phyloP scores from a whole-genome alignment of 306 rosid genomes.

The Cicer judaicum region DNA sequence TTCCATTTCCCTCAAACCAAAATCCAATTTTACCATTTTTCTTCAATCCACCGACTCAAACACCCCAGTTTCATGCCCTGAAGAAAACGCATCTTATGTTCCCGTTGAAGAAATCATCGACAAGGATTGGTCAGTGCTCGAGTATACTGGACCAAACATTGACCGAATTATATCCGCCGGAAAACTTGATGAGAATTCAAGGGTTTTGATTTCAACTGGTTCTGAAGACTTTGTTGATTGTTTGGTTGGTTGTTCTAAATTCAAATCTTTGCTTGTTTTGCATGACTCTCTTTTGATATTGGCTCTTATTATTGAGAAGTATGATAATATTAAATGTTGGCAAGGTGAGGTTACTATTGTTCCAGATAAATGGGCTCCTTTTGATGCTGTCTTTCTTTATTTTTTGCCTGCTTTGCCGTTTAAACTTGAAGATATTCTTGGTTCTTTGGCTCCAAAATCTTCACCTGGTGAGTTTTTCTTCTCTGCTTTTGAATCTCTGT shows the following conservation, averaged over 20 bases:
- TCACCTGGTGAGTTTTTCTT: conserved; percentile 58
- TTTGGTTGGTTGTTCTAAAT: conserved; percentile 55
- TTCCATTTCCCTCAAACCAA: conserved; percentile 39
- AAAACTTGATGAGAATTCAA: conserved; percentile 63
- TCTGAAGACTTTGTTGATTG: conserved; percentile 79
- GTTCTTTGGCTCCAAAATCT: conserved; percentile 61
- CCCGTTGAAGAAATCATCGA: conserved; percentile 66
- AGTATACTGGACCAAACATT: conserved; percentile 50
- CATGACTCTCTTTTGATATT: conserved; percentile 79
- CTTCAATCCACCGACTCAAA: conserved; percentile 42
- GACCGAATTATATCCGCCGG: conserved; percentile 67
- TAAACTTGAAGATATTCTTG: conserved; percentile 60
- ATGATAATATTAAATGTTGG: conserved; percentile 88
- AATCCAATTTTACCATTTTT: conserved; percentile 22
- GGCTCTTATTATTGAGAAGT: conserved; percentile 72
- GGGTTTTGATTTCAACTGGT: conserved; percentile 73
- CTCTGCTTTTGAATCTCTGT: neutral
- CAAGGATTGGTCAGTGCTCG: conserved; percentile 86
- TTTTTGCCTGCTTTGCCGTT: conserved; percentile 82
- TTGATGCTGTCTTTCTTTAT: conserved; percentile 81
- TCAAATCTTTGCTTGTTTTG: conserved; percentile 56
- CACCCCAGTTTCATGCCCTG: conserved; percentile 56
- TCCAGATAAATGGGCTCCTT: conserved; percentile 78
- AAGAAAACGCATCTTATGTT: conserved; percentile 58
- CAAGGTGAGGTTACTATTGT: conserved; percentile 82